Base-by-base conservation (phyloP, 305 asterid species). In the Withania somnifera region DNA sequence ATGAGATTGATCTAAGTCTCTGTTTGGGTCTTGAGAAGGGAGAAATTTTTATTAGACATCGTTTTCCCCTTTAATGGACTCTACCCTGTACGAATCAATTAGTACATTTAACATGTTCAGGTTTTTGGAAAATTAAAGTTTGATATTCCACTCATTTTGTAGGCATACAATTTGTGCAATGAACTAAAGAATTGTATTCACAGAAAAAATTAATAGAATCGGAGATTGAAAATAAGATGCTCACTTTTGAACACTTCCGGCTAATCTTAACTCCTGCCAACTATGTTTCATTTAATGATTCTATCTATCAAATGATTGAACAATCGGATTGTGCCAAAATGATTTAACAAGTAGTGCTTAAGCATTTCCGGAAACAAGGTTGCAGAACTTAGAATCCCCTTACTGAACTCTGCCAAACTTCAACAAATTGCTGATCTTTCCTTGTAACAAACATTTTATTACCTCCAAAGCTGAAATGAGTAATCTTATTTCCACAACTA, bases 391-490 rank as follows among this genome's bases (percentile, higher is more conserved):
- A 89, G 77, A 83, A 69, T 15, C 90, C 89, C 84, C 83, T 86
- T 50, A 53, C 84, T 0, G 93, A 94, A 84, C 89, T 90, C 92
- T 87, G 85, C 91, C 99, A 96, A 89, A 95, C 98, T 82, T 95
- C 98, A 64, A 95, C 88, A 69, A 83, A 88, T 60, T 90, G 99
- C 52, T 92, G 90, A 71, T 91, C 96, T 63, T 90, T 94, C 85
- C 97, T 84, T 0, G 97, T 88, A 34, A 94, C 86, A 52, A 92
- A 96, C 99, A 96, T 93, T 83, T 90, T 94, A 82, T 87, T 92
- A 83, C 99, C 99, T 26, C 99, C 98, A 83, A 94, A 96, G 42
- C 84, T 86, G 83, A 96, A 78, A 24, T 89, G 82, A 1, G 89
- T 87, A 15, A 93, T 87, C 86, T 88, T 87, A 61, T 80, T 88